Evolutionary conservation across 306 rosid genomes (phyloP), one percentile per base, ranked within the genome.

Genomic region (Pachyrhizus erosus): DNA sequence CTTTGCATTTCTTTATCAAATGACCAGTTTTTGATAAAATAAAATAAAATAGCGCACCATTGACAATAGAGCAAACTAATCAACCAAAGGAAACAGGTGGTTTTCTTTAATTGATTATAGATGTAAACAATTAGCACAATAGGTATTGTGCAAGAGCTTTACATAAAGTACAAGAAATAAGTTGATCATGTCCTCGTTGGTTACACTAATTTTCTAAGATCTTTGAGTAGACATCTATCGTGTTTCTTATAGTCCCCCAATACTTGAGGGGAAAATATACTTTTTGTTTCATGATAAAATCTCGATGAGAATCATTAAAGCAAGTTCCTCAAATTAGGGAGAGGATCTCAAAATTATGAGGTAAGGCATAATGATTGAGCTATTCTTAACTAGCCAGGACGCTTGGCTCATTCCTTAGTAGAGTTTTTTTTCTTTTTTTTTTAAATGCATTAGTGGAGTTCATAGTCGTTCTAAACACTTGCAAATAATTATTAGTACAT

Each of bases 301-400:
- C 43, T 55, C 51, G 5, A 8, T 39, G 15, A 70, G 70, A 80
- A 68, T 71, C 51, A 64, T 40, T 34, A 74, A 80, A 83, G 77
- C 69, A 82, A 55, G 61, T 72, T 85, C 89, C 84, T 78, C 65
- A 72, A 43, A 74, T 55, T 55, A 20, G 42, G 79, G 55, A 77
- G 77, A 66, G 24, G 58, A 58, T 34, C 61, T 64, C 40, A 74
- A 68, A 51, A 51, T 54, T 49, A 24, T 24, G 26, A 27, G 75
- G 60, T 34, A 64, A 51, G 57, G 34, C 55, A 6, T 67, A 67
- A 33, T 58, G 60, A 76, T 57, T 20, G 45, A 76, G 73, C 9
- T 27, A 20, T 37, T 70, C 34, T 46, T 46, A 45, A 6, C 23
- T 77, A 27, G 70, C 3, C 40, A 6, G 51, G 24, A 3, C 3